A percentile compares a stretch with the other conserved stretches of the same genome.
Evolutionary conservation across 148 eudicot genomes (phyloP).

Genomic region (Simmondsia chinensis): DNA sequence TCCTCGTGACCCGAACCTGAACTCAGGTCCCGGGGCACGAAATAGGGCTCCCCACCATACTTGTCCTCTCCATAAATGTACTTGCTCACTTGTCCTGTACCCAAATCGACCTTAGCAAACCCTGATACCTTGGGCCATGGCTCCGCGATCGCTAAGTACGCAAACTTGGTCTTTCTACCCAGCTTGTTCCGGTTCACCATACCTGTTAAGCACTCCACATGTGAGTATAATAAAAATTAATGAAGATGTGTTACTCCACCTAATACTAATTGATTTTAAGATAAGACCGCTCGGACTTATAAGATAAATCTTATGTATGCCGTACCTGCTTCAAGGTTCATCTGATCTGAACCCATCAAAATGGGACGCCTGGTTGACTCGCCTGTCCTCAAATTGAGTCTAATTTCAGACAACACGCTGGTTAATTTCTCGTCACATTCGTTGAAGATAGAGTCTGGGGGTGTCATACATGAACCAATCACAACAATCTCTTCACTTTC

Average conservation of each 20-base stretch:
- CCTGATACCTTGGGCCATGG: conserved; percentile 95
- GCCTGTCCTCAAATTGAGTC: conserved; percentile 62
- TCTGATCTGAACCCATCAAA: conserved; percentile 26
- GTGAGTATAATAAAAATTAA: too few species aligned
- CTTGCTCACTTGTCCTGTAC: conserved; percentile 40
- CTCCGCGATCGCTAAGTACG: conserved; percentile 80
- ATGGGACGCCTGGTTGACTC: conserved; percentile 42
- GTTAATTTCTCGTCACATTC: conserved; percentile 51
- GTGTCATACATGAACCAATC: conserved; percentile 91
- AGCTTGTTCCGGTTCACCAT: conserved; percentile 74
- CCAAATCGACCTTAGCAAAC: conserved; percentile 67
- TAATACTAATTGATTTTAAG: too few species aligned
- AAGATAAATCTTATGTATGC: too few species aligned
- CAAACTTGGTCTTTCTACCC: conserved; percentile 57
- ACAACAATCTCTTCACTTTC: conserved; percentile 73
- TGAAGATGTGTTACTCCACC: too few species aligned
- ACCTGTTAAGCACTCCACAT: too few species aligned
- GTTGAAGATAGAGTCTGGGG: conserved; percentile 78
- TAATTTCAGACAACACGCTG: conserved; percentile 63
- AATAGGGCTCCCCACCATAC: conserved; percentile 75
- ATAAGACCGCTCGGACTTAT: too few species aligned
- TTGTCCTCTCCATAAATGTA: conserved; percentile 47
- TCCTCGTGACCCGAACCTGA: conserved; percentile 26
- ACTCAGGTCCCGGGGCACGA: conserved; percentile 30
- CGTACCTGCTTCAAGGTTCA: conserved; percentile 79